Conservation (phyloP, 306 rosid species). For the Vigna radiata region DNA sequence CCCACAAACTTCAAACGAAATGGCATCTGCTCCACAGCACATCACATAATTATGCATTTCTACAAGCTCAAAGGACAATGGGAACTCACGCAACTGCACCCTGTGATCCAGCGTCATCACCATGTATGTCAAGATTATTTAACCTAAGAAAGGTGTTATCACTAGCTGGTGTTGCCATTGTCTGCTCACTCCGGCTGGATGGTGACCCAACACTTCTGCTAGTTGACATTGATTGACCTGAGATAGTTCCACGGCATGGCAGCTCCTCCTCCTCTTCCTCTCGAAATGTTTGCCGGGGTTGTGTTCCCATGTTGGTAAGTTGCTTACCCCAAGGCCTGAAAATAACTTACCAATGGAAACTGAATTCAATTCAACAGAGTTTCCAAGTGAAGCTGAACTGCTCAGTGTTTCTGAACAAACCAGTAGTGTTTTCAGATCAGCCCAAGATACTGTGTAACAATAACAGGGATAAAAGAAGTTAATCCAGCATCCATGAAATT, state of each 20-base stretch:
- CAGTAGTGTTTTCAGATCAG: constrained; percentile 1
- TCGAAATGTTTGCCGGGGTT: constrained; percentile 52
- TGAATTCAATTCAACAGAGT: constrained; percentile 27
- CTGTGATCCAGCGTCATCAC: constrained; percentile 91
- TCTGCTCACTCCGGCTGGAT: constrained; percentile 93
- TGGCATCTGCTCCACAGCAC: constrained; percentile 14
- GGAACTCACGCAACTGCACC: constrained; percentile 80
- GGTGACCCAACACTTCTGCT: constrained; percentile 96
- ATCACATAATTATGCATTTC: constrained; percentile 7
- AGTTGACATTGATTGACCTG: constrained; percentile 88
- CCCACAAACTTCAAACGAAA: constrained; percentile 23
- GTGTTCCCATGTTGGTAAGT: constrained; percentile 69
- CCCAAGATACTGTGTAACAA: background rate
- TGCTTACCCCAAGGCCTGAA: background rate
- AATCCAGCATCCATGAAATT: background rate
- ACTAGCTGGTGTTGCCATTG: constrained; percentile 85
- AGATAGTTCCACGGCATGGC: constrained; percentile 59
- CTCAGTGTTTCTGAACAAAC: constrained; percentile 10
- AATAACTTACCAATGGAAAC: constrained; percentile 8
- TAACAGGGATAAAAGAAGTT: background rate
- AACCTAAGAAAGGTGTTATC: constrained; percentile 71
- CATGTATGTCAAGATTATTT: constrained; percentile 82
- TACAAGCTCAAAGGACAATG: constrained; percentile 20
- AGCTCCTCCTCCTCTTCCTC: constrained; percentile 79
- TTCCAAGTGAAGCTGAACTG: constrained; percentile 21